phyloP scores from a whole-genome alignment of 345 rosid species.

The Passiflora organensis region DNA sequence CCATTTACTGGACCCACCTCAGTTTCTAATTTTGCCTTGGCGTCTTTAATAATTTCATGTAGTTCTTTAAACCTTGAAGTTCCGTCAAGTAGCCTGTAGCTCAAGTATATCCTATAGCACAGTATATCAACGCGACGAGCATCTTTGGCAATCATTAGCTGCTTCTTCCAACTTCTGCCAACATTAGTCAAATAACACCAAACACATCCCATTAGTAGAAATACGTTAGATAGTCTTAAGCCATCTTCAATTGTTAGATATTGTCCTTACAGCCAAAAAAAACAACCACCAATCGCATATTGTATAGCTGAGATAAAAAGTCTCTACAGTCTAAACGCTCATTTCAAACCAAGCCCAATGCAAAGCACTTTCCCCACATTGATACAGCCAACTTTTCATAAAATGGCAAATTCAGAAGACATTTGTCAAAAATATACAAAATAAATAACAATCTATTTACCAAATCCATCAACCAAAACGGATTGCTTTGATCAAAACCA shows the following conservation, averaged over 20 bases:
- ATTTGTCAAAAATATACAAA: too few species aligned
- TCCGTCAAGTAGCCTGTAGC: conserved; percentile 71
- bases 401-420: too few species aligned
- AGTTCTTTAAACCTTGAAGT: conserved; percentile 67
- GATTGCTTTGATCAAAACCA: too few species aligned
- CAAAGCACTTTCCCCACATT: not conserved
- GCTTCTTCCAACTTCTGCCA: conserved; percentile 89
- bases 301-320: too few species aligned
- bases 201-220: too few species aligned
- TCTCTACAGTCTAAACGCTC: too few species aligned
- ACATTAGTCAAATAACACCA: not conserved
- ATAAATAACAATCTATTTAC: too few species aligned
- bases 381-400: not conserved
- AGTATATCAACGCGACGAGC: conserved; percentile 83
- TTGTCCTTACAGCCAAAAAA: too few species aligned
- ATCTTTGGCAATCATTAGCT: conserved; percentile 72
- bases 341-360: conserved; percentile 1
- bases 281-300: too few species aligned
- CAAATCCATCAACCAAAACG: not conserved
- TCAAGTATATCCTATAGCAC: conserved; percentile 74
- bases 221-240: too few species aligned
- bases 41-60: conserved; percentile 59
- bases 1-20: conserved; percentile 82
- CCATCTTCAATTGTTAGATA: too few species aligned
- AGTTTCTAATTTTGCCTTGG: conserved; percentile 67